phyloP scores from a whole-genome alignment of 768 basidiomycete genomes.

The Termitomyces sp. region DNA sequence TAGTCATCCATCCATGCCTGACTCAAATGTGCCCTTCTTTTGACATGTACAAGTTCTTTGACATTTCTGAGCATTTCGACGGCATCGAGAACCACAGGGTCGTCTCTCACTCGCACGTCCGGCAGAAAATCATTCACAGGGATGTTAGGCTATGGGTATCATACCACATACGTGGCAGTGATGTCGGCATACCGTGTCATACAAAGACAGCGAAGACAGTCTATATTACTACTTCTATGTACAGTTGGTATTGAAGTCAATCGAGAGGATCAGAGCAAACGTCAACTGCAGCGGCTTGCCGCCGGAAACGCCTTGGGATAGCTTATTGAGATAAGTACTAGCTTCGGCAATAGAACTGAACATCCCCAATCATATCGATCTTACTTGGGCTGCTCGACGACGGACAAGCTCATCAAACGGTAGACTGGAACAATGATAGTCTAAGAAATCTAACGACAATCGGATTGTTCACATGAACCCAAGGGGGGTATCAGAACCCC shows the following conservation, averaged over 20 bases:
- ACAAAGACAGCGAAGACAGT: not conserved
- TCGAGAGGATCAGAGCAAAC: not conserved
- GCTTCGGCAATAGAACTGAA: too few species aligned
- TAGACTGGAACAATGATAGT: too few species aligned
- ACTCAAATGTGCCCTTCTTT: not conserved
- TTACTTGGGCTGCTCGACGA: too few species aligned
- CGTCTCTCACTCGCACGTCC: not conserved
- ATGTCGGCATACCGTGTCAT: too few species aligned
- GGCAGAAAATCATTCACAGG: not conserved
- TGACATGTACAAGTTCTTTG: not conserved
- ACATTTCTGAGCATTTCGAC: not conserved
- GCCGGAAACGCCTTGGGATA: not conserved
- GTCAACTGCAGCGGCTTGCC: not conserved
- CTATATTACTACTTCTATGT: not conserved
- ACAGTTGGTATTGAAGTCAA: too few species aligned
- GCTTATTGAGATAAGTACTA: not conserved
- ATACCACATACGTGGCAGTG: not conserved
- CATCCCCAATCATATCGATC: too few species aligned
- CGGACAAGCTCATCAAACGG: too few species aligned
- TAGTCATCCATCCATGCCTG: conserved; percentile 13
- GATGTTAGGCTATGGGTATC: not conserved
- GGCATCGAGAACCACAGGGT: not conserved
- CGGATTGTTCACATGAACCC: too few species aligned
- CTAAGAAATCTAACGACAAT: too few species aligned
- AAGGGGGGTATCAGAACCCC: too few species aligned